Evolutionary conservation across 2,329 filamentous ascomycete species (phyloP).

Genomic region (Acrocalymma vagum): DNA sequence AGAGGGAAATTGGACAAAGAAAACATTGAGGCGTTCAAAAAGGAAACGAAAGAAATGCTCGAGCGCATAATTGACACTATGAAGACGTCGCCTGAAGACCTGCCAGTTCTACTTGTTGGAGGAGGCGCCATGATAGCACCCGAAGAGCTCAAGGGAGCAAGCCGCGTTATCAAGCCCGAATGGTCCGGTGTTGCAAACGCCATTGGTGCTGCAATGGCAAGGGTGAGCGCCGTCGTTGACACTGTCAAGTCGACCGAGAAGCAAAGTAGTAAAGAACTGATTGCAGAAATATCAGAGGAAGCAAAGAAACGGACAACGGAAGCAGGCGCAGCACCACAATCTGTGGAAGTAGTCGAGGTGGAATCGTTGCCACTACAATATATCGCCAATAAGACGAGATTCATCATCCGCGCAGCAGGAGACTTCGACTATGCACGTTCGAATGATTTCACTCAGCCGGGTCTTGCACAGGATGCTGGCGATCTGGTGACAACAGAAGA

Average conservation of each 20-base stretch:
- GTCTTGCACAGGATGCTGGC: too few species aligned
- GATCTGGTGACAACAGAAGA: conserved; percentile 27
- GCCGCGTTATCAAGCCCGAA: conserved; percentile 63
- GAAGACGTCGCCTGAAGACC: conserved; percentile 68
- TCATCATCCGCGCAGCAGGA: conserved; percentile 66
- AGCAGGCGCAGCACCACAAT: conserved; percentile 43
- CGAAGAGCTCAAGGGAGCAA: conserved; percentile 63
- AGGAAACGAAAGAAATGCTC: conserved; percentile 59
- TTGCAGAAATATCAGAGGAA: conserved; percentile 48
- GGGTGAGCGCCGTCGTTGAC: conserved; percentile 60
- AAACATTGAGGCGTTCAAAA: conserved; percentile 51
- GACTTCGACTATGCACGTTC: conserved; percentile 51
- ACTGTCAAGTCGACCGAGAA: conserved; percentile 50
- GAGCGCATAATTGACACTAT: conserved; percentile 68
- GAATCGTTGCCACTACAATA: conserved; percentile 65
- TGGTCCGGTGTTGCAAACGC: conserved; percentile 71
- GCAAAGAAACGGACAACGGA: conserved; percentile 49
- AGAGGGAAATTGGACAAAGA: conserved; percentile 41
- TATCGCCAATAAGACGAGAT: conserved; percentile 59
- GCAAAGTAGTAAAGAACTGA: conserved; percentile 38
- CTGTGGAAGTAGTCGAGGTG: conserved; percentile 42
- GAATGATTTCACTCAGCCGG: conserved; percentile 36
- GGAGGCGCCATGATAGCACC: conserved; percentile 69
- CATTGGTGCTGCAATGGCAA: conserved; percentile 69
- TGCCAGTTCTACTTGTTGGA: conserved; percentile 69